A percentile compares a stretch with the other conserved stretches of the same genome.
phyloP scores from a whole-genome alignment of 768 basidiomycete genomes.

The Russula vinacea region DNA sequence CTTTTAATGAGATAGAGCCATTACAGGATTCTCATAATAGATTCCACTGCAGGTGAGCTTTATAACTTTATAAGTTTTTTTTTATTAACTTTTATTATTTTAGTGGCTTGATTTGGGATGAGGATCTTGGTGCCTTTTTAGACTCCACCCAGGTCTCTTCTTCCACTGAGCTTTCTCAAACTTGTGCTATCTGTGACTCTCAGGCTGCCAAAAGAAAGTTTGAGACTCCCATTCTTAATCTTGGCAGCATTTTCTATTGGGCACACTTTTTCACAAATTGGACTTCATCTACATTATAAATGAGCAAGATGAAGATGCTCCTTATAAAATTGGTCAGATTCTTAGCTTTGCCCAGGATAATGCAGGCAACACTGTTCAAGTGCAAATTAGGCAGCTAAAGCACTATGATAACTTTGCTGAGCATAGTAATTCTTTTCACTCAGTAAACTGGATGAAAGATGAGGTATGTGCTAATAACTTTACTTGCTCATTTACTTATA shows the following conservation, averaged over 20 bases:
- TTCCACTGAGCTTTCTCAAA: conserved; percentile 32
- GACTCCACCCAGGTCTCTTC: conserved; percentile 42
- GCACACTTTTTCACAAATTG: conserved; percentile 49
- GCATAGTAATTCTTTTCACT: conserved; percentile 3
- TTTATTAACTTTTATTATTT: conserved; percentile 1
- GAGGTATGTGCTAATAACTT: conserved; percentile 10
- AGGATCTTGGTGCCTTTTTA: conserved; percentile 45
- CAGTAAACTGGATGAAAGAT: conserved; percentile 13
- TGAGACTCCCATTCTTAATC: conserved; percentile 31
- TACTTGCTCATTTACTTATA: background rate
- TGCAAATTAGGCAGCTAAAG: conserved; percentile 44
- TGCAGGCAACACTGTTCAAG: conserved; percentile 32
- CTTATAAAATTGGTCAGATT: conserved; percentile 59
- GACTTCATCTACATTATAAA: conserved; percentile 60
- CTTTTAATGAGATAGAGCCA: conserved; percentile 45
- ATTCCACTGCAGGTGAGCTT: conserved; percentile 56
- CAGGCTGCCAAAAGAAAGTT: background rate
- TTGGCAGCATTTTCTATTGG: conserved; percentile 43
- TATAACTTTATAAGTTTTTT: background rate
- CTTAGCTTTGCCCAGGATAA: conserved; percentile 37
- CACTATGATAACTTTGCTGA: conserved; percentile 45
- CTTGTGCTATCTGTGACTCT: conserved; percentile 26
- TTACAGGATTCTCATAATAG: conserved; percentile 43
- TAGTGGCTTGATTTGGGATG: conserved; percentile 52
- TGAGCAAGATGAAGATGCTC: conserved; percentile 32